Evolutionary conservation across 176 grass and related monocot genomes (phyloP).

Genomic region (Dendrocalamus sinicus): DNA sequence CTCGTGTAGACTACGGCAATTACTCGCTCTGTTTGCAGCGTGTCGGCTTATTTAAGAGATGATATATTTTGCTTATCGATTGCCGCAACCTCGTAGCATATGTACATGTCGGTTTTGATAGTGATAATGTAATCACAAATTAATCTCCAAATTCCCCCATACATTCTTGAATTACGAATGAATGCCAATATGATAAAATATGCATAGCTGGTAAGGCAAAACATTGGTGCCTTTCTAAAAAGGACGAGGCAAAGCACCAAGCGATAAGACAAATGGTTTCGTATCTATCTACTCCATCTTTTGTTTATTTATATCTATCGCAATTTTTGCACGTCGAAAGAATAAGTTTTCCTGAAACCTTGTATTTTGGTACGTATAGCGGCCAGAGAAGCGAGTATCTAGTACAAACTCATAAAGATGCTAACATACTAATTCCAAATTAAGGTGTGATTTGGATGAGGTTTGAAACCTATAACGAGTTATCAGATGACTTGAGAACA

Average conservation of each 20-base stretch:
- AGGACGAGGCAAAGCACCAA: background rate
- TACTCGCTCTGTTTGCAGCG: background rate
- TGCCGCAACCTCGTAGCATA: background rate
- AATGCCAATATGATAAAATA: background rate
- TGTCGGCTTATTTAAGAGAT: background rate
- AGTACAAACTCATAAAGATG: no score
- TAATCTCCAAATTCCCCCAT: background rate
- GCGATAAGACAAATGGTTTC: background rate
- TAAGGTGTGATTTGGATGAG: no score
- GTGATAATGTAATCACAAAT: background rate
- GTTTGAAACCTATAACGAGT: no score
- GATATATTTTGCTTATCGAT: background rate
- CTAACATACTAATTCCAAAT: no score
- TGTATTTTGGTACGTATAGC: background rate
- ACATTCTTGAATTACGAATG: background rate
- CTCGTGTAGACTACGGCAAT: background rate
- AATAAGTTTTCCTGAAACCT: background rate
- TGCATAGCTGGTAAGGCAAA: background rate
- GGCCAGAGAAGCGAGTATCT: no score
- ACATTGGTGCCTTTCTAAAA: background rate
- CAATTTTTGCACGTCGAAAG: background rate
- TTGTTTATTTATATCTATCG: background rate
- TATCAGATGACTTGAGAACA: no score
- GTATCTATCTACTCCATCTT: constrained; percentile 7
- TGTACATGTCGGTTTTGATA: background rate